Percentiles rank a stretch among this genome's conserved stretches.
Conservation (phyloP, 73 alveolate species). For the Tetrahymena malaccensis region DNA sequence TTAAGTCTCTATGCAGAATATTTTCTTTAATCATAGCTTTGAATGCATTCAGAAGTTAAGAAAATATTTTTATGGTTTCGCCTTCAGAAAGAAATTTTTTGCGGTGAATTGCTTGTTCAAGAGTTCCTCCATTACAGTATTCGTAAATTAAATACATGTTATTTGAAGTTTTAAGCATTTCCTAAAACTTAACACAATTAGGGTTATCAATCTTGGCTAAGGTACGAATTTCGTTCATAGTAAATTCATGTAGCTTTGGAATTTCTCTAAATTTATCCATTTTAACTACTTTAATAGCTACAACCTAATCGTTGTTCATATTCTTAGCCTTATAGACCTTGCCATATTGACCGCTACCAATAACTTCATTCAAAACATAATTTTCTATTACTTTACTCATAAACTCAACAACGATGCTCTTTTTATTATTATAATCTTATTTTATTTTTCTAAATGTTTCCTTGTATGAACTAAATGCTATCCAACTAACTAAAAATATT, state of each 20-base stretch:
- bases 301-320: conserved; percentile 31
- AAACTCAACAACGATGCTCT: not conserved
- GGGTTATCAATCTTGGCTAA: conserved; percentile 19
- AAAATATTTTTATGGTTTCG: conserved; percentile 20
- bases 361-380: conserved; percentile 17
- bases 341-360: conserved; percentile 35
- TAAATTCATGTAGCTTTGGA: conserved; percentile 39
- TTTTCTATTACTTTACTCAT: conserved; percentile 40
- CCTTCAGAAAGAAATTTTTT: conserved; percentile 32
- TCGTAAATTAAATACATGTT: conserved; percentile 35
- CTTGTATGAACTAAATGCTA: not conserved
- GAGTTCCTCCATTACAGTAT: conserved; percentile 35
- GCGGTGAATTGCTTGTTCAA: conserved; percentile 12
- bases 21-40: conserved; percentile 3
- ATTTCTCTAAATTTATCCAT: conserved; percentile 38
- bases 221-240: conserved; percentile 38
- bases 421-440: not conserved
- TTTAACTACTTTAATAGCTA: conserved; percentile 39
- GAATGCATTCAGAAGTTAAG: conserved; percentile 29
- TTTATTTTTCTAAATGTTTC: not conserved
- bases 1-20: conserved; percentile 35
- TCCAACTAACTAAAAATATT: not conserved
- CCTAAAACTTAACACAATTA: conserved; percentile 28
- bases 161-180: conserved; percentile 30
- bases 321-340: conserved; percentile 38